Conservation (phyloP, 345 rosid species). For the Populus davidiana region DNA sequence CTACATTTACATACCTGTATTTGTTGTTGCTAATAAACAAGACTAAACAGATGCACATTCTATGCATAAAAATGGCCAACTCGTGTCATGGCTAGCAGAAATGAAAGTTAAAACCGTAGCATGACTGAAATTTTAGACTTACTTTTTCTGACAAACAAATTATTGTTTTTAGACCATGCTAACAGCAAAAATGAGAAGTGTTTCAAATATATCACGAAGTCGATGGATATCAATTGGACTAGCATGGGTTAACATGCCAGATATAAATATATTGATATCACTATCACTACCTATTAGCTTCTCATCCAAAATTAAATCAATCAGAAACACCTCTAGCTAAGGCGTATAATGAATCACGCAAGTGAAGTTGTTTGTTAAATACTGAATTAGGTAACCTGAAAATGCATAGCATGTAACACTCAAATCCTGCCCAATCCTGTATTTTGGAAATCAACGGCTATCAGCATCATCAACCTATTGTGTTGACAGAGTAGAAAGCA, state of each 20-base stretch:
- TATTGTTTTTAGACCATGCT: not conserved
- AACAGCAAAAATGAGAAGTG: not conserved
- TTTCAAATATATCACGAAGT: not conserved
- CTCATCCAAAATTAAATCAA: not conserved
- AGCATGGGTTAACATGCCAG: not conserved
- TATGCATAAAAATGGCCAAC: not conserved
- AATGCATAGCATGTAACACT: not conserved
- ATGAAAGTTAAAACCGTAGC: not conserved
- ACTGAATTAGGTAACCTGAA: not conserved
- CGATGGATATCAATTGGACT: not conserved
- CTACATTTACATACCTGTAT: not conserved
- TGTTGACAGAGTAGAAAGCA: not conserved
- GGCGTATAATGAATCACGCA: not conserved
- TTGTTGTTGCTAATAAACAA: not conserved
- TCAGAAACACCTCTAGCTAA: not conserved
- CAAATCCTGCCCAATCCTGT: not conserved
- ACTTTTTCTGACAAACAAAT: not conserved
- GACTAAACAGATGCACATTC: not conserved
- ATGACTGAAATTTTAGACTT: not conserved
- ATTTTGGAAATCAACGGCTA: not conserved
- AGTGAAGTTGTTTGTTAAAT: not conserved
- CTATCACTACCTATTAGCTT: not conserved
- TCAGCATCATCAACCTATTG: not conserved
- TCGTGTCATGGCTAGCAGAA: not conserved
- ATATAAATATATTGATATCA: not conserved